phyloP scores from a whole-genome alignment of 805 yeast species.

The Metschnikowia baotianmanensis region DNA sequence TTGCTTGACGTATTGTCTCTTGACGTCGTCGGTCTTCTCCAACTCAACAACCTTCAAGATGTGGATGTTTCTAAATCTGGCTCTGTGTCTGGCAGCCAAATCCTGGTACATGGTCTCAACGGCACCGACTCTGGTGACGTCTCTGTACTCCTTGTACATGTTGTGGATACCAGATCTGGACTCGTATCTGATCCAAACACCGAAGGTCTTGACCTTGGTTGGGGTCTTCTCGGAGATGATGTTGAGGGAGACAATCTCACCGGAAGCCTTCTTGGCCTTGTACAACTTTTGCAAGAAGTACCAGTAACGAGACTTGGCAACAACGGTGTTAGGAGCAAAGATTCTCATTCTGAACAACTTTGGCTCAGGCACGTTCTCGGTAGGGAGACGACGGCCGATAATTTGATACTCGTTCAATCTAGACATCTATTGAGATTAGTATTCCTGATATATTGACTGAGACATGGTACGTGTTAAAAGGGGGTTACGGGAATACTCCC shows the following conservation, averaged over 20 bases:
- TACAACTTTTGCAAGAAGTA: constrained; percentile 98
- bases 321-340: constrained; percentile 98
- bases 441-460: neutral
- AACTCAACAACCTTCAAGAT: constrained; percentile 99
- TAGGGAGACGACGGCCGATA: constrained; percentile 99
- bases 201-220: constrained; percentile 99
- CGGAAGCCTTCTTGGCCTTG: constrained; percentile 99
- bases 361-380: constrained; percentile 98
- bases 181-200: constrained; percentile 99
- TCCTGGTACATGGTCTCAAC: constrained; percentile 98
- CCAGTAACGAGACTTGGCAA: constrained; percentile 99
- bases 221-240: constrained; percentile 92
- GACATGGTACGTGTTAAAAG: too few relatives aligned
- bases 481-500: too few relatives aligned
- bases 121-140: constrained; percentile 98
- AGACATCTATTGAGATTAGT: constrained; percentile 55
- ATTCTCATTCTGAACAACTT: constrained; percentile 99
- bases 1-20: constrained; percentile 99
- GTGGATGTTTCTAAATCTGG: constrained; percentile 99
- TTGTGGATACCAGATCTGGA: constrained; percentile 99
- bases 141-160: constrained; percentile 99
- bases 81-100: constrained; percentile 99
- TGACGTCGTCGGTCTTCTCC: constrained; percentile 95
- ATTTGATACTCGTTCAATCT: constrained; percentile 99
- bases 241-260: constrained; percentile 96